These are phyloP conservation scores for Pelargonium fulgidum DNA, from an alignment of 441 rosid species.

Conservation along the genomic window DNA sequence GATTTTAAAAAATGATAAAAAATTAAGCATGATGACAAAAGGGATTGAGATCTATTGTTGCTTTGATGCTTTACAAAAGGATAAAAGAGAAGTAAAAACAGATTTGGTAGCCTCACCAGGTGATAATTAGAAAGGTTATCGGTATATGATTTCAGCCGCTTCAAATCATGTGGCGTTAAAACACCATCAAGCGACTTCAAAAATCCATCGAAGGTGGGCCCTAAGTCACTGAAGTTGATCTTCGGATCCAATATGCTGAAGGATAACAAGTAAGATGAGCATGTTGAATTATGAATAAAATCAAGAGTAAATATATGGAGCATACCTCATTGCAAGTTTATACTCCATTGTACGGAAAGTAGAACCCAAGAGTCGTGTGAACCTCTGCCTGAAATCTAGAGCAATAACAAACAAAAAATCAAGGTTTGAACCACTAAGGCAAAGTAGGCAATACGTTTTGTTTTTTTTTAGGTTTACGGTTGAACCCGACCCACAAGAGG, in stretches of 20 bases:
- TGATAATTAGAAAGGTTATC: constrained; percentile 67
- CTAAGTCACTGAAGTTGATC: constrained; percentile 53
- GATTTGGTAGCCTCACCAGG: constrained; percentile 40
- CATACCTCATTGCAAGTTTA: constrained; percentile 94
- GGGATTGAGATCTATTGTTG: neutral
- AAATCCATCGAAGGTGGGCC: constrained; percentile 38
- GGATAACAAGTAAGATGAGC: constrained; percentile 25
- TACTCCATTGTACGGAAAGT: constrained; percentile 68
- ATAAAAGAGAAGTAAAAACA: neutral
- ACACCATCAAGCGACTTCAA: constrained; percentile 45
- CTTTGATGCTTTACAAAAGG: neutral
- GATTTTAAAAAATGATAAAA: neutral
- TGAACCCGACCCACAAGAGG: no score
- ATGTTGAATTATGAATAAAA: constrained; percentile 15
- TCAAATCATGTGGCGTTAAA: constrained; percentile 65
- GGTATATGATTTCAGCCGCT: constrained; percentile 65
- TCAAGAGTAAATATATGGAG: constrained; percentile 15
- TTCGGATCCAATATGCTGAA: constrained; percentile 82
- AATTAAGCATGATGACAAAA: neutral
- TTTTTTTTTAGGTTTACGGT: no score
- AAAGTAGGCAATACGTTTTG: neutral
- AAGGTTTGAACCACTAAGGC: constrained; percentile 1
- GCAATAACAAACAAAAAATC: constrained; percentile 13
- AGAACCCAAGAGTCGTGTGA: constrained; percentile 50
- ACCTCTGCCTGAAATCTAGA: constrained; percentile 69